Evolutionary conservation across 768 basidiomycete genomes (phyloP).

Genomic region (Mycena sanguinolenta): DNA sequence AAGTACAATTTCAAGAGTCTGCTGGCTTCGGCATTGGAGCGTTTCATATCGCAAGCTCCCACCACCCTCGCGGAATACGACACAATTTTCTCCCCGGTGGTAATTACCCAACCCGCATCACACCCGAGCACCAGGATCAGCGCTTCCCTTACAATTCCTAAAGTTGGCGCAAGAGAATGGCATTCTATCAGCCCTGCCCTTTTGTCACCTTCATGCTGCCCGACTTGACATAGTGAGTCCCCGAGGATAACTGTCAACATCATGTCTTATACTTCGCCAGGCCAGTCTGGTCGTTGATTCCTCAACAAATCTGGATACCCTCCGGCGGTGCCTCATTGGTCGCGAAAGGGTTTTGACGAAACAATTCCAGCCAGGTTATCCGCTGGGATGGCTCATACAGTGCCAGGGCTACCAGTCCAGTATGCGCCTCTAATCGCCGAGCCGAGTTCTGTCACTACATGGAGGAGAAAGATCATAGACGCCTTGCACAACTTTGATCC

Average conservation of each 20-base stretch:
- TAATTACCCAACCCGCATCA: neutral
- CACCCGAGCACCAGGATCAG: too few species aligned
- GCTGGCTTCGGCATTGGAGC: neutral
- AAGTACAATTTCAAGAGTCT: too few species aligned
- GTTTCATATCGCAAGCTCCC: constrained; percentile 6
- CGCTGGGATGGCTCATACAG: neutral
- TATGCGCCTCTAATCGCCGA: too few species aligned
- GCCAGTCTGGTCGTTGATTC: neutral
- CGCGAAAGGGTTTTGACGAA: neutral
- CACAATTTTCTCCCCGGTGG: neutral
- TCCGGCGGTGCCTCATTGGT: neutral
- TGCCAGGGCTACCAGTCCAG: too few species aligned
- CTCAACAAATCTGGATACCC: too few species aligned
- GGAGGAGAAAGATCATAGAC: too few species aligned
- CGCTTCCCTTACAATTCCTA: neutral
- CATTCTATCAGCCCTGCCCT: constrained; percentile 2
- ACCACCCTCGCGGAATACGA: constrained; percentile 1
- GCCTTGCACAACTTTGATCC: too few species aligned
- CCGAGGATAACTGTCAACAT: neutral
- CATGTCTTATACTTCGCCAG: neutral
- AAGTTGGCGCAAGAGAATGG: constrained; percentile 7
- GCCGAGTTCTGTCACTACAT: too few species aligned
- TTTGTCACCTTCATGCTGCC: neutral
- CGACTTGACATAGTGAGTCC: too few species aligned
- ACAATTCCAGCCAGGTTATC: neutral